These are phyloP conservation scores for Pleurostoma richardsiae DNA, from an alignment of 2,329 filamentous ascomycete species.

Conservation along the genomic window DNA sequence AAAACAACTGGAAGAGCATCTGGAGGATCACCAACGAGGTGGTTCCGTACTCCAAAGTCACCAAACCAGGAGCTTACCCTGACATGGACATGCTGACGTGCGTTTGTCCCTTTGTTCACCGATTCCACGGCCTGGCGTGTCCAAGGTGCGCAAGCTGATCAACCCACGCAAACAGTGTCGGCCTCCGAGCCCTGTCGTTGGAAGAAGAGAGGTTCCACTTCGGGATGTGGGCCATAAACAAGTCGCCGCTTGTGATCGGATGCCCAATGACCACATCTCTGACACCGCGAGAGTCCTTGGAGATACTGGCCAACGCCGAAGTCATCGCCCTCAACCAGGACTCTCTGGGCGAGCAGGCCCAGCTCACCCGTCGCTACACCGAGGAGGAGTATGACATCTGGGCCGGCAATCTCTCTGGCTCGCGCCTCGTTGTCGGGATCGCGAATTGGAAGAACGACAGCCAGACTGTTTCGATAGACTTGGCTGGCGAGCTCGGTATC, in stretches of 20 bases:
- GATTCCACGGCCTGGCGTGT: not conserved
- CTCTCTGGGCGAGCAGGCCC: constrained; percentile 41
- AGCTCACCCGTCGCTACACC: constrained; percentile 40
- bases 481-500: constrained; percentile 33
- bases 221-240: constrained; percentile 45
- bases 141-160: not conserved
- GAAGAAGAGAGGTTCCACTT: constrained; percentile 49
- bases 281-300: constrained; percentile 32
- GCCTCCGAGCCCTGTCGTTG: constrained; percentile 35
- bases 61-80: constrained; percentile 39
- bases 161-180: constrained; percentile 25
- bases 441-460: constrained; percentile 44
- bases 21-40: constrained; percentile 48
- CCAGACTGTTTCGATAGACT: constrained; percentile 33
- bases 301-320: constrained; percentile 43
- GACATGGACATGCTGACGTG: constrained; percentile 49
- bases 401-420: constrained; percentile 39
- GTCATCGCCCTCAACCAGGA: constrained; percentile 57
- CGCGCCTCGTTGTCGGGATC: constrained; percentile 35
- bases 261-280: constrained; percentile 30
- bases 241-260: constrained; percentile 44
- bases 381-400: constrained; percentile 46
- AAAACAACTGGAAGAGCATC: constrained; percentile 42
- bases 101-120: constrained; percentile 7
- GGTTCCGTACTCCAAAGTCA: constrained; percentile 38